These are phyloP conservation scores for Curvularia spicifera DNA, from an alignment of 2,329 filamentous ascomycete genomes.

Conservation along the genomic window DNA sequence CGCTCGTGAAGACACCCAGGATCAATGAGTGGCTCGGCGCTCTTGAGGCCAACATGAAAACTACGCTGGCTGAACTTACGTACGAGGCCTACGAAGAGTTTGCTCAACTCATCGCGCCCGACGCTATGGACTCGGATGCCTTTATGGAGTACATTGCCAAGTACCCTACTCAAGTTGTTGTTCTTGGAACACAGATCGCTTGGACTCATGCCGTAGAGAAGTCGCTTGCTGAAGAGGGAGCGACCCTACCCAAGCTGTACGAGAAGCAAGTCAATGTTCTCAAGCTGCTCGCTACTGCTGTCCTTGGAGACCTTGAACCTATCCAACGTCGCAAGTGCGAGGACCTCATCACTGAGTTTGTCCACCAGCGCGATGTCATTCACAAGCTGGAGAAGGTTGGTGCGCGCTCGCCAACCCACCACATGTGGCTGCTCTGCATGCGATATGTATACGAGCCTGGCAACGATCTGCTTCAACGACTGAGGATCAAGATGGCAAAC, in stretches of 20 bases:
- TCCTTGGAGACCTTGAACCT: conserved; percentile 85
- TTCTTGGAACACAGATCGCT: conserved; percentile 89
- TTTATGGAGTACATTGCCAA: conserved; percentile 81
- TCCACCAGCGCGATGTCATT: conserved; percentile 94
- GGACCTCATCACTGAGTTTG: conserved; percentile 97
- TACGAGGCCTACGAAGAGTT: conserved; percentile 86
- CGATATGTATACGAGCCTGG: conserved; percentile 87
- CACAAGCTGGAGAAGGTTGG: conserved; percentile 80
- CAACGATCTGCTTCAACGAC: conserved; percentile 79
- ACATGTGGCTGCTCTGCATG: conserved; percentile 96
- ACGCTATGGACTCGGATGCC: conserved; percentile 70
- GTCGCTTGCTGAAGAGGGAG: conserved; percentile 74
- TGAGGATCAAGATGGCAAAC: conserved; percentile 96
- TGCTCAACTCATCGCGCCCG: conserved; percentile 74
- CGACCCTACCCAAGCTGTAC: conserved; percentile 72
- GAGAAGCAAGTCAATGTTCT: conserved; percentile 86
- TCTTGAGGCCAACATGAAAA: conserved; percentile 91
- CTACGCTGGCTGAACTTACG: conserved; percentile 87
- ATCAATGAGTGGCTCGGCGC: conserved; percentile 99
- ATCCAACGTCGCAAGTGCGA: conserved; percentile 96
- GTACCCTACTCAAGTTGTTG: conserved; percentile 93
- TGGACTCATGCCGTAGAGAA: conserved; percentile 90
- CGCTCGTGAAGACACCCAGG: conserved; percentile 87
- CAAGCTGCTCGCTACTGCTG: conserved; percentile 82
- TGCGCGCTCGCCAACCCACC: conserved; percentile 78